Conservation (phyloP, 2,329 filamentous ascomycete species). For the Trichoderma cornu-damae region DNA sequence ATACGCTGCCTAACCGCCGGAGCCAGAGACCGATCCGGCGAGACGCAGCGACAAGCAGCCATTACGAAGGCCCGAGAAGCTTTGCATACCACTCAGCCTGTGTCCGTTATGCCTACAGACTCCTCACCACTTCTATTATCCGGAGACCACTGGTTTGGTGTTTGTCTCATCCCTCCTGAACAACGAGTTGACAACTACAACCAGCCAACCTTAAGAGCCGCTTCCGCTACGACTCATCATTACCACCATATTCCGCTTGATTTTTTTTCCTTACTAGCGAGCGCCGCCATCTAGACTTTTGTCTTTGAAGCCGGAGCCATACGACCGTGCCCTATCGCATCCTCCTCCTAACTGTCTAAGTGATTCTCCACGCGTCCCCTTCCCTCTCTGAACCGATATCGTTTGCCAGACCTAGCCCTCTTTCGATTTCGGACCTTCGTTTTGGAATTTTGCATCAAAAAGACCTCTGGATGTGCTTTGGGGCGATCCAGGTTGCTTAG, state of each 20-base stretch:
- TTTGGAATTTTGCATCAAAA: neutral
- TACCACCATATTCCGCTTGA: neutral
- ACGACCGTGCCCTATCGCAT: neutral
- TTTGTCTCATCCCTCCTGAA: constrained; percentile 1
- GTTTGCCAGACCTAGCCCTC: neutral
- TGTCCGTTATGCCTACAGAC: neutral
- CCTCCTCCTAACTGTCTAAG: neutral
- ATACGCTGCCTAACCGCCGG: constrained; percentile 4
- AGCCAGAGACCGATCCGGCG: constrained; percentile 6
- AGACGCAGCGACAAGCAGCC: constrained; percentile 6
- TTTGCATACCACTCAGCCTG: neutral
- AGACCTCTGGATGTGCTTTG: neutral
- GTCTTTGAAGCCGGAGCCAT: neutral
- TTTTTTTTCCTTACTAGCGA: neutral
- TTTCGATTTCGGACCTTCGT: neutral
- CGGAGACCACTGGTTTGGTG: neutral
- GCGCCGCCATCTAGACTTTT: neutral
- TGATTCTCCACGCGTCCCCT: neutral
- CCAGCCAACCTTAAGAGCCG: neutral
- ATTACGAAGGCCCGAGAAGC: neutral
- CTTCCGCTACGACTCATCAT: neutral
- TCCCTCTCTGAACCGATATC: neutral
- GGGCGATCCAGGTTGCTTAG: neutral
- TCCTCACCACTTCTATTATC: constrained; percentile 2
- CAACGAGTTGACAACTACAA: neutral